Base-by-base conservation (phyloP, 75 land plant genomes). In the Azolla pinnata region DNA sequence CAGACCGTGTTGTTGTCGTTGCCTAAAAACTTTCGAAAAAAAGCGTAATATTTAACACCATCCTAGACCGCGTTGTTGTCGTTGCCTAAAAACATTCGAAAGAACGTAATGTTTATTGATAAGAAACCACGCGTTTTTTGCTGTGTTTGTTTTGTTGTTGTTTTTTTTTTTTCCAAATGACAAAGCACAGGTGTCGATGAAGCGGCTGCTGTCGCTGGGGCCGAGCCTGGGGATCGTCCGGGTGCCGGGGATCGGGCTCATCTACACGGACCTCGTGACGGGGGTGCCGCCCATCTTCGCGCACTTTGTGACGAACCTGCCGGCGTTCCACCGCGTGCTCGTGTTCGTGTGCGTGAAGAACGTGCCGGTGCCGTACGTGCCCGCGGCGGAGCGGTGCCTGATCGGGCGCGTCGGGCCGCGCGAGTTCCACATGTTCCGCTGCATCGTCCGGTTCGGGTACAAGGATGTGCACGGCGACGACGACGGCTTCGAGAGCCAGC, bases 381-480 rank as follows among this genome's bases (percentile, higher is more conserved):
- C 56, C 0, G 1, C 27, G 16, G 63, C 51, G 2, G 81, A 77
- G 64, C 68, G 81, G 0, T 81, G 61, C 44, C 64, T 77, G 12
- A 61, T 81, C 18, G 71, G 83, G 12, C 46, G 77, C 17, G 53
- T 81, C 5, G 81, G 83, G 9, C 74, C 83, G 0, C 54, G 57
- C 42, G 74, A 70, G 12, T 73, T 57, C 60, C 52, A 59, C 10
- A 66, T 81, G 67, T 81, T 55, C 67, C 57, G 73, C 23, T 80
- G 83, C 53, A 66, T 76, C n/a, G 67, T 65, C 3, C 62, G 79
- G 33, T 80, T 68, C 59, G 86, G 86, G 1, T 83, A 83, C 75
- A 80, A 80, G 65, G 83, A 83, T 27, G 74, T 50, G 16, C 64
- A 46, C 2, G 55, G 26, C 9, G 80, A 83, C 30, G 58, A 29